Conservation (phyloP, 148 eudicot species). For the Pharnaceum exiguum region DNA sequence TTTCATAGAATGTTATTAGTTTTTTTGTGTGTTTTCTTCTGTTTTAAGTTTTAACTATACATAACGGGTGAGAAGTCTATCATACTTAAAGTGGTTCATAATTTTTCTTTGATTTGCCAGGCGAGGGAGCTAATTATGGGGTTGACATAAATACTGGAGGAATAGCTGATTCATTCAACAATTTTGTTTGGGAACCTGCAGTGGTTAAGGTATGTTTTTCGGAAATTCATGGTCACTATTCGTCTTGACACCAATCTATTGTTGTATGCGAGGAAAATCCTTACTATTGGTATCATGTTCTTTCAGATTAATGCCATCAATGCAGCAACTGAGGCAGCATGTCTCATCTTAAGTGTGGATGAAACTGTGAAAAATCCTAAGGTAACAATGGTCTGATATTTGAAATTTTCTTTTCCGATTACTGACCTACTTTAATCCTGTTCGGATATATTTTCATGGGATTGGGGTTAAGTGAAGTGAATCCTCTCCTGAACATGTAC, state of each 20-base stretch:
- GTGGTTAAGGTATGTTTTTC: conserved; percentile 82
- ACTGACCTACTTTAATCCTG: no score
- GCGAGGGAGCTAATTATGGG: conserved; percentile 92
- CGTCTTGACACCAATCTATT: no score
- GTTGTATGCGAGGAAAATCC: no score
- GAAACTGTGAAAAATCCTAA: conserved; percentile 95
- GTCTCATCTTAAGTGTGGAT: conserved; percentile 85
- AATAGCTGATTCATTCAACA: conserved; percentile 86
- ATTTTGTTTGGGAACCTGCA: conserved; percentile 98
- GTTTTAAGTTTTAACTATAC: not conserved
- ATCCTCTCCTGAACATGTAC: no score
- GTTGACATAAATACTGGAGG: conserved; percentile 96
- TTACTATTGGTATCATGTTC: conserved; percentile 1
- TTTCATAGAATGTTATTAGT: no score
- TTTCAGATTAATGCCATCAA: conserved; percentile 88
- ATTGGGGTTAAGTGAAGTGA: no score
- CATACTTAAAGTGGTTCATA: not conserved
- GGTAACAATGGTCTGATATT: conserved; percentile 48
- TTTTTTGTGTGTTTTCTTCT: conserved; percentile 17
- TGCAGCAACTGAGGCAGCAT: conserved; percentile 98
- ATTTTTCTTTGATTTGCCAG: conserved; percentile 30
- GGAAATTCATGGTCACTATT: no score
- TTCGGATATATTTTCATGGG: not conserved
- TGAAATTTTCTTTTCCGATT: no score
- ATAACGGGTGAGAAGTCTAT: not conserved